phyloP scores from a whole-genome alignment of 208 protist genomes.

The Phytomonas sp. region DNA sequence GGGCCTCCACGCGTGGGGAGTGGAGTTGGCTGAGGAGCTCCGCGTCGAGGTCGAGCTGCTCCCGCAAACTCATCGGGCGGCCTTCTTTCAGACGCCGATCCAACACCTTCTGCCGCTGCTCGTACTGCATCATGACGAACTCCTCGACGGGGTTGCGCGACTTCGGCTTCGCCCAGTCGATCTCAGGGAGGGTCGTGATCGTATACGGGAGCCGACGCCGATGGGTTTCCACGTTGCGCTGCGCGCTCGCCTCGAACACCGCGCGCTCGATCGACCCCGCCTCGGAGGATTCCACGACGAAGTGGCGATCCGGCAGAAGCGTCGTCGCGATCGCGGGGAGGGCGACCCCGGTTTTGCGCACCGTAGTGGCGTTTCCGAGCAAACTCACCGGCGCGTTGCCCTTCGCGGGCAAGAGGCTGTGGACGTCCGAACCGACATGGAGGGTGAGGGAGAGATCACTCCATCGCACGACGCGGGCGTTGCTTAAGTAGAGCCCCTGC shows the following conservation, averaged over 20 bases:
- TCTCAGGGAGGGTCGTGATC: constrained; percentile 37
- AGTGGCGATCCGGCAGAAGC: constrained; percentile 38
- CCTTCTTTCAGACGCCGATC: constrained; percentile 57
- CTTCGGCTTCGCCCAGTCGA: constrained; percentile 61
- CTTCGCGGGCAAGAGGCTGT: constrained; percentile 41
- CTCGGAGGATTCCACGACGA: constrained; percentile 45
- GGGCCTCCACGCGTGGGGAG: constrained; percentile 34
- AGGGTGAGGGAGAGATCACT: constrained; percentile 73
- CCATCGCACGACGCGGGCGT: constrained; percentile 76
- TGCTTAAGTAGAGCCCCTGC: constrained; percentile 50
- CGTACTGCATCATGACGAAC: constrained; percentile 73
- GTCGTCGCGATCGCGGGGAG: constrained; percentile 47
- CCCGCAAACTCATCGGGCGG: constrained; percentile 63
- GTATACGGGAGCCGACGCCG: constrained; percentile 16
- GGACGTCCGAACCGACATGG: constrained; percentile 70
- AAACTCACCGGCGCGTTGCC: constrained; percentile 43
- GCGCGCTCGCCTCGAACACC: constrained; percentile 47
- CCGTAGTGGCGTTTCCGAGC: constrained; percentile 27
- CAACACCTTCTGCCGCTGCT: constrained; percentile 59
- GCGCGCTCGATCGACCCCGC: constrained; percentile 67
- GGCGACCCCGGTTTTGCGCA: constrained; percentile 35
- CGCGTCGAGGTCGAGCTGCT: constrained; percentile 74
- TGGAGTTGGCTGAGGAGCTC: constrained; percentile 54
- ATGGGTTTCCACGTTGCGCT: constrained; percentile 29
- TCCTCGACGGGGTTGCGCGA: constrained; percentile 48